phyloP scores from a whole-genome alignment of 257 asterid genomes.

The Mitragyna speciosa region DNA sequence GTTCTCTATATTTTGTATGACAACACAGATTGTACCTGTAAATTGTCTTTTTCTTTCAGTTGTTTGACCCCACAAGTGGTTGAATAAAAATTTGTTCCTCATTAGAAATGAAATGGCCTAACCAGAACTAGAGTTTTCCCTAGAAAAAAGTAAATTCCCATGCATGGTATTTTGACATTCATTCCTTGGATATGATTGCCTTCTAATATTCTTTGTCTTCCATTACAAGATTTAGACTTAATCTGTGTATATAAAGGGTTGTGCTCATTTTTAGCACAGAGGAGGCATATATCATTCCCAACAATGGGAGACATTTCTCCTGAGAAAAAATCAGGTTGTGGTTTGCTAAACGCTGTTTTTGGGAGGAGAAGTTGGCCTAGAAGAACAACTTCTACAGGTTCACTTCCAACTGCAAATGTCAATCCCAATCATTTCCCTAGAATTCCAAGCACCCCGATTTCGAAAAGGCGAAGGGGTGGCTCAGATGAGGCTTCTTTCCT shows the following conservation, averaged over 20 bases:
- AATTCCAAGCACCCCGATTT: conserved; percentile 38
- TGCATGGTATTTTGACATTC: conserved; percentile 16
- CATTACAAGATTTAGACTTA: background rate
- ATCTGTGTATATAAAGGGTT: background rate
- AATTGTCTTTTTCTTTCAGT: background rate
- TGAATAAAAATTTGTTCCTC: conserved; percentile 7
- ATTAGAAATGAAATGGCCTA: background rate
- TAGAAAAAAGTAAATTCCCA: conserved; percentile 21
- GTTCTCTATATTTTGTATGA: background rate
- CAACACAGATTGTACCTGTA: conserved; percentile 6
- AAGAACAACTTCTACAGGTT: conserved; percentile 53
- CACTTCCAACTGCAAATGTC: conserved; percentile 32
- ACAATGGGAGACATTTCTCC: conserved; percentile 59
- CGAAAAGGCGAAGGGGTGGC: conserved; percentile 28
- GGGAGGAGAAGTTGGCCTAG: conserved; percentile 64
- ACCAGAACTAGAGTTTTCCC: conserved; percentile 3
- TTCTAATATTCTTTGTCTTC: conserved; percentile 3
- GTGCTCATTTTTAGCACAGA: background rate
- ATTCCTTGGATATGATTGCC: background rate
- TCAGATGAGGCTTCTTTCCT: conserved; percentile 21
- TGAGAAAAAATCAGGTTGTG: conserved; percentile 77
- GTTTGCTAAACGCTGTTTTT: conserved; percentile 62
- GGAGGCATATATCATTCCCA: background rate
- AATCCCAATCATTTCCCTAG: conserved; percentile 24
- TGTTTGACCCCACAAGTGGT: conserved; percentile 19